Conservation (phyloP, 345 rosid genomes). For the Mallotus nudiflorus region DNA sequence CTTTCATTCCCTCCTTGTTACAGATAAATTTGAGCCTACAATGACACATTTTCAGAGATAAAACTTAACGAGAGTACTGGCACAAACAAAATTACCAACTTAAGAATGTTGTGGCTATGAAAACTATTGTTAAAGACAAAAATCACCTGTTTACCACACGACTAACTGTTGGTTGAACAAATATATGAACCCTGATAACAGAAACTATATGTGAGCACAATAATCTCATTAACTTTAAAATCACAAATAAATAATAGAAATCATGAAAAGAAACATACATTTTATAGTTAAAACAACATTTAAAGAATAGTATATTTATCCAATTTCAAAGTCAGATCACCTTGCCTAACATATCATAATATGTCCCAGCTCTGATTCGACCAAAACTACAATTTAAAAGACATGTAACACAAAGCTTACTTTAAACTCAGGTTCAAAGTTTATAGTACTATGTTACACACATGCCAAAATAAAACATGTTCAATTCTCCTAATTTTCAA, state of each 20-base stretch:
- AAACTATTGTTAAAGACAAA: neutral
- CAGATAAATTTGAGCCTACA: conserved; percentile 84
- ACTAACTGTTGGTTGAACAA: conserved; percentile 84
- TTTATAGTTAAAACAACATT: too few species aligned
- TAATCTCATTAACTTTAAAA: neutral
- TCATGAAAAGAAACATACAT: neutral
- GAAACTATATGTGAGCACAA: conserved; percentile 5
- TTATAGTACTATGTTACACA: neutral
- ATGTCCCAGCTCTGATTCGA: neutral
- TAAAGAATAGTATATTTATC: neutral
- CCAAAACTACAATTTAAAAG: neutral
- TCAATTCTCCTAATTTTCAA: neutral
- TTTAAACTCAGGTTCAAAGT: neutral
- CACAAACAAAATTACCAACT: conserved; percentile 2
- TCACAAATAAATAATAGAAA: neutral
- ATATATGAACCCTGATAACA: conserved; percentile 80
- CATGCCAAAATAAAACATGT: neutral
- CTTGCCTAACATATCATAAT: neutral
- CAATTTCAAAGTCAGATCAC: neutral
- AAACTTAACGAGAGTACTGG: neutral
- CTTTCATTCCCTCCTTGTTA: conserved; percentile 76
- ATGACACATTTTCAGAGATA: conserved; percentile 8
- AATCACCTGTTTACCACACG: conserved; percentile 90
- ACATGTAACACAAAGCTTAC: neutral
- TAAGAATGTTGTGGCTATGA: conserved; percentile 5